phyloP scores from a whole-genome alignment of 345 rosid species.

The Erysimum cheiranthoides region DNA sequence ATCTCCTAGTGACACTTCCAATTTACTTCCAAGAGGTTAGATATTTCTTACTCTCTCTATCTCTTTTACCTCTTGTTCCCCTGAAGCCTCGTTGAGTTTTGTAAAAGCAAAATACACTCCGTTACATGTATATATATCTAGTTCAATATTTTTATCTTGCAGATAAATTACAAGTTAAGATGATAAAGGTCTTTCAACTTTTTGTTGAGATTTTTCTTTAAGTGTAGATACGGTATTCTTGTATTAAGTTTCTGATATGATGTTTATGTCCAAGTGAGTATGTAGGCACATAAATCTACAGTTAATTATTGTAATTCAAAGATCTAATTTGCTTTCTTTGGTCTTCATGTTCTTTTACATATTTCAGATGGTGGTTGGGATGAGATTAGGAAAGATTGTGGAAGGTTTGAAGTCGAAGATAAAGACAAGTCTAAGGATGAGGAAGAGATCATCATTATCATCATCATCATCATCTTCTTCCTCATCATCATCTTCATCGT shows the following conservation, averaged over 20 bases:
- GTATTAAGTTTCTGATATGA: background rate
- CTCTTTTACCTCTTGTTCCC: background rate
- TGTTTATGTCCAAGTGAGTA: background rate
- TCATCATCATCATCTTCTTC: constrained; percentile 27
- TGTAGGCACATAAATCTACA: background rate
- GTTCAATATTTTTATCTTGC: background rate
- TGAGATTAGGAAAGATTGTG: constrained; percentile 67
- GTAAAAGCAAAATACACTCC: background rate
- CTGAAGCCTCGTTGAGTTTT: background rate
- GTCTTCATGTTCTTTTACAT: background rate
- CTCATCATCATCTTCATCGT: constrained; percentile 40
- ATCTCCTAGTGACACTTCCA: constrained; percentile 22
- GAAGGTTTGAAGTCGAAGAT: constrained; percentile 69
- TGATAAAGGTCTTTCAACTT: background rate
- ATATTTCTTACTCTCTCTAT: background rate
- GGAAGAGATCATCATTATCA: constrained; percentile 46
- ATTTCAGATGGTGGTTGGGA: constrained; percentile 39
- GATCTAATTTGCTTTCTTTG: background rate
- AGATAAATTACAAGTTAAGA: background rate
- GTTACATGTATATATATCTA: background rate
- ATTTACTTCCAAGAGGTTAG: constrained; percentile 38
- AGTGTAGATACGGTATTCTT: background rate
- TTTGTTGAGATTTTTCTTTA: constrained; percentile 2
- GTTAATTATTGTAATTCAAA: background rate
- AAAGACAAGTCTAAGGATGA: constrained; percentile 59